phyloP scores from a whole-genome alignment of 2,329 filamentous ascomycete genomes.

The Verticillium dahliae region DNA sequence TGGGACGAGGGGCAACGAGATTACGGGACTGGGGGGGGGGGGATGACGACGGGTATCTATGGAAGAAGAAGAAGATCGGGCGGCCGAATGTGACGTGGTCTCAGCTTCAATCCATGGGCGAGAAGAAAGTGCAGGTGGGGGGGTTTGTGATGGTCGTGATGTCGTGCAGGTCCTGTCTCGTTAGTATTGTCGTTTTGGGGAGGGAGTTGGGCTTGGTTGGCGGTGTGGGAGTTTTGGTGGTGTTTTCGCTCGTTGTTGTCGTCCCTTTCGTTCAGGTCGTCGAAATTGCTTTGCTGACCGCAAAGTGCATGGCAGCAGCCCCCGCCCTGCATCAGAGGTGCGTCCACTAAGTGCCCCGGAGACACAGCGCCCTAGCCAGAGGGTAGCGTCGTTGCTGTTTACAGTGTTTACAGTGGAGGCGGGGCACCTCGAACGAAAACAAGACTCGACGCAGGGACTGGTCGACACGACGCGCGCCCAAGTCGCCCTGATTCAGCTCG shows the following conservation, averaged over 20 bases:
- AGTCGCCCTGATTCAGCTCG: not conserved
- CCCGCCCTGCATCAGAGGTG: not conserved
- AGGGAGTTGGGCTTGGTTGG: not conserved
- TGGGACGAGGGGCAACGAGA: conserved; percentile 1
- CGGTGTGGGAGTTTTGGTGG: not conserved
- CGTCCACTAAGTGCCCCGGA: not conserved
- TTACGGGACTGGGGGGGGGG: not conserved
- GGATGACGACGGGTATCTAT: not conserved
- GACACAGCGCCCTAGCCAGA: not conserved
- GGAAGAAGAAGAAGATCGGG: not conserved
- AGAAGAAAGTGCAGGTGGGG: not conserved
- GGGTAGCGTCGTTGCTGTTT: conserved; percentile 2
- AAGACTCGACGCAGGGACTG: not conserved
- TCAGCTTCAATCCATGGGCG: not conserved
- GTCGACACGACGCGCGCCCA: not conserved
- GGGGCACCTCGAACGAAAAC: conserved; percentile 1
- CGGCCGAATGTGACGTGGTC: not conserved
- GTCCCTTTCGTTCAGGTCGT: not conserved
- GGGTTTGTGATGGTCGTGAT: not conserved
- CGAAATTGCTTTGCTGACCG: conserved; percentile 1
- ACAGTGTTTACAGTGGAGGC: conserved; percentile 4
- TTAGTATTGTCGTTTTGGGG: not conserved
- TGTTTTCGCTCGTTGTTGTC: not conserved
- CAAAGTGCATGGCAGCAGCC: not conserved
- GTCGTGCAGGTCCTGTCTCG: not conserved